Evolutionary conservation across 805 yeast genomes (phyloP).

Genomic region (Yarrowia divulgata): DNA sequence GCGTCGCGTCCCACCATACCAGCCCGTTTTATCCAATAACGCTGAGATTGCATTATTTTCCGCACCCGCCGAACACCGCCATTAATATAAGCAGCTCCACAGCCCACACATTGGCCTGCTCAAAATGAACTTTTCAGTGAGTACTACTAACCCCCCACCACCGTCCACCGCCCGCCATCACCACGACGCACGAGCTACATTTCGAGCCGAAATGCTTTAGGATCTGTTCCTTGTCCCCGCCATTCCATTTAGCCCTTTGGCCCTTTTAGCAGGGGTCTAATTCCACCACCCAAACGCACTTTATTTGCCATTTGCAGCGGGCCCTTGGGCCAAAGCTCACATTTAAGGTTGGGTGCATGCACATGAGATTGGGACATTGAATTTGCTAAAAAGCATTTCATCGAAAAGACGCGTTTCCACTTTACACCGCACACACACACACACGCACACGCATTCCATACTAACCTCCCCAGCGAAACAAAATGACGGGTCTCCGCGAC

Average conservation of each 20-base stretch:
- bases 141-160: not conserved
- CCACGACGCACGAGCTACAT: not conserved
- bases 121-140: conserved; percentile 30
- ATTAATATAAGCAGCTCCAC: conserved; percentile 31
- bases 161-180: not conserved
- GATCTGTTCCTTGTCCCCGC: conserved; percentile 15
- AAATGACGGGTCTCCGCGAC: conserved; percentile 39
- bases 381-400: conserved; percentile 24
- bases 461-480: conserved; percentile 36
- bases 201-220: not conserved
- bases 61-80: conserved; percentile 3
- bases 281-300: conserved; percentile 9
- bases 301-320: conserved; percentile 21
- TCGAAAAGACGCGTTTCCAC: conserved; percentile 24
- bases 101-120: conserved; percentile 9
- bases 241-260: conserved; percentile 17
- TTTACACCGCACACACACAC: conserved; percentile 10
- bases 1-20: conserved; percentile 40
- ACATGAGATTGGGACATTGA: conserved; percentile 32
- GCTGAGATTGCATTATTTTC: conserved; percentile 32
- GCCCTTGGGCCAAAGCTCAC: too few species aligned
- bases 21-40: conserved; percentile 35
- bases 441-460: not conserved
- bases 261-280: conserved; percentile 10
- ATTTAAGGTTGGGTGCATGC: conserved; percentile 9